Percentiles rank a stretch among this genome's conserved stretches.
Evolutionary conservation across 2,329 filamentous ascomycete genomes (phyloP).

Genomic region (Alternaria infectoria): DNA sequence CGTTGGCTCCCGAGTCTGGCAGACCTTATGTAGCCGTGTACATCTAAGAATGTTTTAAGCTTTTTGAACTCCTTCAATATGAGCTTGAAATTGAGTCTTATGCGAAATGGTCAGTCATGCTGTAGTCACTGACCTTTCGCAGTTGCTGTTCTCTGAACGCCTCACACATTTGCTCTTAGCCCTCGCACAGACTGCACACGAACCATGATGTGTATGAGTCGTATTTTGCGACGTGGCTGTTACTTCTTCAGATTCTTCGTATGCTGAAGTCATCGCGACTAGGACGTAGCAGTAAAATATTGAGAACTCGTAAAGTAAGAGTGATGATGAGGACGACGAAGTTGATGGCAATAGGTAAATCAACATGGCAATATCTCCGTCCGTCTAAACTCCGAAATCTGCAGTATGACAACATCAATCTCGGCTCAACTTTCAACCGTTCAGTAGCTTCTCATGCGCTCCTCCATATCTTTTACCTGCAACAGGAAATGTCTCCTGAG

Average conservation of each 20-base stretch:
- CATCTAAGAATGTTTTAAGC: not conserved
- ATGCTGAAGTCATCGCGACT: not conserved
- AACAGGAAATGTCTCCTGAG: not conserved
- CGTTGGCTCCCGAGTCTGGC: not conserved
- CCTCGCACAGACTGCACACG: not conserved
- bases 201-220: not conserved
- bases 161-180: not conserved
- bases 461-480: conserved; percentile 16
- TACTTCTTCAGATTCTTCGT: not conserved
- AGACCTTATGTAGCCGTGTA: not conserved
- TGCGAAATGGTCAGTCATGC: not conserved
- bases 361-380: not conserved
- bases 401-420: not conserved
- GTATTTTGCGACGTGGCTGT: not conserved
- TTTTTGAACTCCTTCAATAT: not conserved
- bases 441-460: conserved; percentile 14
- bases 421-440: not conserved
- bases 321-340: not conserved
- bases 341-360: not conserved
- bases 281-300: not conserved
- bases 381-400: not conserved
- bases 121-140: not conserved
- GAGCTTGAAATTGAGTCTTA: no score
- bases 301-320: not conserved
- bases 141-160: not conserved